Evolutionary conservation across 441 rosid genomes (phyloP).

Genomic region (Corymbia citriodora): DNA sequence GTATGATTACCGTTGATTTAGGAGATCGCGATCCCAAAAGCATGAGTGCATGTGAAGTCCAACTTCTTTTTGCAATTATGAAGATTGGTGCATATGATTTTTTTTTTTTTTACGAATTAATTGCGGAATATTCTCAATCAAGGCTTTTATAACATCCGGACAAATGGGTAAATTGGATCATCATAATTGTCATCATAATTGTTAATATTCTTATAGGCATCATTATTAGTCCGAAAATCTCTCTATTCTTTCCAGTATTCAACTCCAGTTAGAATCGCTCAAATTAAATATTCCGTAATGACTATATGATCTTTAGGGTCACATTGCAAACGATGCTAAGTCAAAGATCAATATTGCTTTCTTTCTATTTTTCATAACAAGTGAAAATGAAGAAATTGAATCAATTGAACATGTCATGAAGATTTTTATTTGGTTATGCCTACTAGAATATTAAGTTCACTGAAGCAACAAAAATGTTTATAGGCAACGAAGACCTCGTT

Average conservation of each 20-base stretch:
- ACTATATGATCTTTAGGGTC: not conserved
- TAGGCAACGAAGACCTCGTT: too few species aligned
- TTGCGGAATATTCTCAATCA: not conserved
- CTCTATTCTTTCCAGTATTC: not conserved
- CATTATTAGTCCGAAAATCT: not conserved
- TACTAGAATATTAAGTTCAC: too few species aligned
- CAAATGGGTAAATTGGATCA: not conserved
- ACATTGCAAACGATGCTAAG: not conserved
- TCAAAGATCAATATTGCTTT: not conserved
- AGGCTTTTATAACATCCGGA: not conserved
- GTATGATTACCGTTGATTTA: not conserved
- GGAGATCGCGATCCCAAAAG: not conserved
- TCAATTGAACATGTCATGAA: not conserved
- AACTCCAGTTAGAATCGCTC: not conserved
- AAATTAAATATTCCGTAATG: not conserved
- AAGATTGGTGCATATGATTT: not conserved
- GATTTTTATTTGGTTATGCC: not conserved
- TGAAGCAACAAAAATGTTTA: too few species aligned
- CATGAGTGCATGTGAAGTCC: not conserved
- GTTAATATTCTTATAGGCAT: not conserved
- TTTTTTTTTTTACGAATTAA: not conserved
- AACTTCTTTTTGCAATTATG: not conserved
- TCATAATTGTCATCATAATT: not conserved
- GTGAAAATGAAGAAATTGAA: not conserved
- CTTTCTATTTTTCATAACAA: not conserved